Evolutionary conservation across 257 asterid species (phyloP).

Genomic region (Plantago major): DNA sequence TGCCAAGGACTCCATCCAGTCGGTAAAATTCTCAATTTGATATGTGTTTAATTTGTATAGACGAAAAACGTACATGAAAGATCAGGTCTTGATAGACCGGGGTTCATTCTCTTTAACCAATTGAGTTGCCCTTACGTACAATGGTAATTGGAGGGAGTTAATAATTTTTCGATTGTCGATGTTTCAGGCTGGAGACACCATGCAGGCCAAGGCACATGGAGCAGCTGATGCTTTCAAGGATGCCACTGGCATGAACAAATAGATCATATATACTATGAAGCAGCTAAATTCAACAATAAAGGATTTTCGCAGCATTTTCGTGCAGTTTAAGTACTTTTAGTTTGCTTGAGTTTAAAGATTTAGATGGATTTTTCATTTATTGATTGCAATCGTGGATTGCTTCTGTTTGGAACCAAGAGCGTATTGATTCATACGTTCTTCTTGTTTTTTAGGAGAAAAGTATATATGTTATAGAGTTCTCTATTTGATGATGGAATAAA

Average conservation of each 20-base stretch:
- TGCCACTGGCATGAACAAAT: constrained; percentile 47
- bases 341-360: neutral
- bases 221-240: constrained; percentile 40
- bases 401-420: constrained; percentile 9
- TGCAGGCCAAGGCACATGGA: constrained; percentile 42
- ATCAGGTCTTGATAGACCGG: no score
- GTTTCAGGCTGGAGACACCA: constrained; percentile 33
- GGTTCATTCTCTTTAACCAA: no score
- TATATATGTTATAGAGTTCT: neutral
- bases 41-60: neutral
- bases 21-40: constrained; percentile 20
- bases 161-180: neutral
- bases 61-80: neutral
- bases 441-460: neutral
- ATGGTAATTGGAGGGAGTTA: neutral
- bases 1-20: constrained; percentile 42
- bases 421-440: neutral
- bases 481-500: constrained; percentile 5
- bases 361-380: neutral
- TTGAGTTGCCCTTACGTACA: neutral
- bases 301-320: neutral
- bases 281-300: neutral
- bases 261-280: neutral
- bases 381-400: neutral
- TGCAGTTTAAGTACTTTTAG: neutral